Evolutionary conservation across 2,329 filamentous ascomycete genomes (phyloP), one percentile per base, ranked within the genome.

Genomic region (Fusarium annulatum): DNA sequence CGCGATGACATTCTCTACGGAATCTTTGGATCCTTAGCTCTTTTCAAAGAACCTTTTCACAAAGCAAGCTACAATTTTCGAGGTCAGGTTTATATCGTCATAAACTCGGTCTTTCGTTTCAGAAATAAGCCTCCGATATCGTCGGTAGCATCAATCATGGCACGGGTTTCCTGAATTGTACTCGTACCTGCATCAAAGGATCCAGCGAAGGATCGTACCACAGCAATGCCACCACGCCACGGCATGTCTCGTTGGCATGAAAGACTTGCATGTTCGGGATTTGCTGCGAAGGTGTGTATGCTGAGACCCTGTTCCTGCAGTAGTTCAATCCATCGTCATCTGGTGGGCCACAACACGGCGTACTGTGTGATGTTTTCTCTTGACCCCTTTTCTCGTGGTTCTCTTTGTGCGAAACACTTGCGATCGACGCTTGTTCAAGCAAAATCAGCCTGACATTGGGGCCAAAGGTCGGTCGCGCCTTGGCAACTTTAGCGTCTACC

Each of bases 241-340:
- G 65, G 59, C 61, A 76, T 66, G 48, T 45, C 63, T 64, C 46
- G 49, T 58, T 62, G 61, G 61, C 58, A 51, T 64, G 43, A 52
- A 52, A 65, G 53, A 61, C 56, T 56, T 67, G 52, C 48, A 43
- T 58, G 39, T 65, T 57, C 67, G 61, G 63, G 58, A 69, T 62
- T 71, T 58, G 73, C 65, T 46, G 43, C 58, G 51, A 51, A 72
- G 61, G 64, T 64, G 60, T 69, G 62, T 68, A 63, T 59, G 45
- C 61, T 59, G 61, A 57, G 72, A 59, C 74, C 75, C 71, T 78
- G 77, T 78, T 79, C 77, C 75, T 79, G 76, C 74, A 79, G 70
- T 77, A 76, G 75, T 41, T 72, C 72, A 61, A 64, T 72, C 58
- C 75, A 74, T 75, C 75, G 63, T 76, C 75, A 78, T 77, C 68